phyloP scores from a whole-genome alignment of 768 basidiomycete species.

The Leccinellum albellum region DNA sequence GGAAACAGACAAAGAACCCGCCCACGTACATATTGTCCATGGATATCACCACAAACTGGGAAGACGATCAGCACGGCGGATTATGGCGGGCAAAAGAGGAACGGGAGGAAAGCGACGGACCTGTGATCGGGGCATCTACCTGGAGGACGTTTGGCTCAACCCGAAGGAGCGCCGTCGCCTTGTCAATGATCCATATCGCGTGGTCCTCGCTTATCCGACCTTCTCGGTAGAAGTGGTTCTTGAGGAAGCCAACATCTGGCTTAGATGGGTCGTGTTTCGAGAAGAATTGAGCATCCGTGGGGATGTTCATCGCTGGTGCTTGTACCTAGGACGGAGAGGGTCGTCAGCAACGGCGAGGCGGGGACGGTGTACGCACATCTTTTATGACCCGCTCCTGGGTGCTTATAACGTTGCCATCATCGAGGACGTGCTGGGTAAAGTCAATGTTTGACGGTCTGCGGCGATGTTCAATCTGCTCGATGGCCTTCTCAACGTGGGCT shows the following conservation, averaged over 20 bases:
- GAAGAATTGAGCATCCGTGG: slow-evolving; percentile 94
- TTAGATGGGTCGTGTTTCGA: slow-evolving; percentile 78
- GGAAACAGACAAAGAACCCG: slow-evolving; percentile 3
- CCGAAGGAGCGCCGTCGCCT: slow-evolving; percentile 78
- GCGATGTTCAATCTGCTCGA: slow-evolving; percentile 39
- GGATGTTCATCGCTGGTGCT: slow-evolving; percentile 91
- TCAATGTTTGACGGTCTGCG: slow-evolving; percentile 64
- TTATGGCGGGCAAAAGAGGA: not conserved
- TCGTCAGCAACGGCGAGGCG: slow-evolving; percentile 1
- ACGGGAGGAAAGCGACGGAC: slow-evolving; percentile 35
- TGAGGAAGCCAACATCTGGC: slow-evolving; percentile 93
- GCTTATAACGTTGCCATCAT: slow-evolving; percentile 87
- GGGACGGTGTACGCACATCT: slow-evolving; percentile 56
- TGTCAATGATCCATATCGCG: slow-evolving; percentile 88
- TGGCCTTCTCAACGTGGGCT: slow-evolving; percentile 34
- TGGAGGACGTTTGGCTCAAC: slow-evolving; percentile 86
- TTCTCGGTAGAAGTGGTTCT: slow-evolving; percentile 98
- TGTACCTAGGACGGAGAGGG: slow-evolving; percentile 62
- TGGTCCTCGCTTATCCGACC: slow-evolving; percentile 92
- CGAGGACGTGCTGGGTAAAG: slow-evolving; percentile 88
- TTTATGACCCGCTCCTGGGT: slow-evolving; percentile 96
- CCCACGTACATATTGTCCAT: slow-evolving; percentile 91
- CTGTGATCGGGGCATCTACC: slow-evolving; percentile 97
- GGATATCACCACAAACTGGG: slow-evolving; percentile 96
- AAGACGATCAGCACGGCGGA: slow-evolving; percentile 1